Conservation (phyloP, 306 rosid genomes). For the Datisca glomerata region DNA sequence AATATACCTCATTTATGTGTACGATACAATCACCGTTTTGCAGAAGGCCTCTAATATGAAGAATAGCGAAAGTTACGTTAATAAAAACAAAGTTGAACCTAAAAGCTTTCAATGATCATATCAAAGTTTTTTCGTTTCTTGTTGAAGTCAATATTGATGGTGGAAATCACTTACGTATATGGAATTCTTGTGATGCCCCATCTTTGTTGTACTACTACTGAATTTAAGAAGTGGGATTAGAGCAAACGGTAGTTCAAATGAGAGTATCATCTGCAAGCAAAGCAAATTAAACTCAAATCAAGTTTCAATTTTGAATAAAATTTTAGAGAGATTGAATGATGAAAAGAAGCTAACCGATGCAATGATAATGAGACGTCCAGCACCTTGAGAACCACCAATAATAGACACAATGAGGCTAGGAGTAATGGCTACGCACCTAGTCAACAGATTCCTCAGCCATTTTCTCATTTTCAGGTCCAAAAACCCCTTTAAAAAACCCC, state of each 20-base stretch:
- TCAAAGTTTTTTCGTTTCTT: too few relatives aligned
- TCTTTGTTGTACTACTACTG: slow-evolving; percentile 62
- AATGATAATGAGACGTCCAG: slow-evolving; percentile 46
- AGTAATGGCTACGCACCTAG: slow-evolving; percentile 64
- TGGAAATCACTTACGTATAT: slow-evolving; percentile 18
- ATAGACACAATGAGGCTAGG: slow-evolving; percentile 84
- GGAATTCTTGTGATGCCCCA: slow-evolving; percentile 93
- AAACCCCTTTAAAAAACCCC: slow-evolving; percentile 46
- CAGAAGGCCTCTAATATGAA: too few relatives aligned
- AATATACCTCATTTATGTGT: too few relatives aligned
- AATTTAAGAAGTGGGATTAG: slow-evolving; percentile 84
- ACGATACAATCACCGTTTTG: too few relatives aligned
- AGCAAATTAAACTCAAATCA: background rate
- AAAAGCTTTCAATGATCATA: too few relatives aligned
- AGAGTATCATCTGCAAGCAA: slow-evolving; percentile 71
- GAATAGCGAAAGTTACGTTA: too few relatives aligned
- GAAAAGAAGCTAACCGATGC: slow-evolving; percentile 45
- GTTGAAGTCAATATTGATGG: background rate
- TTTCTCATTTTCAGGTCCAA: slow-evolving; percentile 71
- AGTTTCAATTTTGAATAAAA: background rate
- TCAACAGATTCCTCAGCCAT: slow-evolving; percentile 65
- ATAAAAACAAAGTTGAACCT: too few relatives aligned
- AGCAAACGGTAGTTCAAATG: slow-evolving; percentile 87
- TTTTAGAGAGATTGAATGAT: background rate
- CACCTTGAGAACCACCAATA: slow-evolving; percentile 44